phyloP scores from a whole-genome alignment of 2,329 filamentous ascomycete genomes.

The Penicillium concentricum region DNA sequence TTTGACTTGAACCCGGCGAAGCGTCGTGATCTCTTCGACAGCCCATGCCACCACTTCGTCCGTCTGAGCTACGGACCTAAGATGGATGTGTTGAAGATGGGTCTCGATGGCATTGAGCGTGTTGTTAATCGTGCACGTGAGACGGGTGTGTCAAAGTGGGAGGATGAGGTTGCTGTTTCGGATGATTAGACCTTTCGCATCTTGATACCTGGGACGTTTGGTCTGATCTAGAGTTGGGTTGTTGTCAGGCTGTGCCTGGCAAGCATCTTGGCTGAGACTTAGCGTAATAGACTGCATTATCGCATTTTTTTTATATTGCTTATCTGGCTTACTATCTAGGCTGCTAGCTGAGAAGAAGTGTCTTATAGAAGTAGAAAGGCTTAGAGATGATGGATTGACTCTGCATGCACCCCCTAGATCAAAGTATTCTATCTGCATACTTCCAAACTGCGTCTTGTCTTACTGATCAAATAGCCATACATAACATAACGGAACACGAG shows the following conservation, averaged over 20 bases:
- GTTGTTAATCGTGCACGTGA: constrained; percentile 59
- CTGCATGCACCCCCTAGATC: background rate
- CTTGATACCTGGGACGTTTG: background rate
- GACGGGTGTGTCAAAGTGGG: constrained; percentile 25
- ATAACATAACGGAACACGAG: background rate
- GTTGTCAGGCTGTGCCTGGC: background rate
- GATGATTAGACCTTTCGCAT: constrained; percentile 27
- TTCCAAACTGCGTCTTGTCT: background rate
- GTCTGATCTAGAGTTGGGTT: background rate
- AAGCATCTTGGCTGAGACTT: background rate
- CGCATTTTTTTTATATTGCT: background rate
- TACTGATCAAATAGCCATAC: background rate
- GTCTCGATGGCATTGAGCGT: constrained; percentile 80
- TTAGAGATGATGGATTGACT: background rate
- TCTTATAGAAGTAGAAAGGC: no score
- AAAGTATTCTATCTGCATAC: background rate
- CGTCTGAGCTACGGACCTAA: constrained; percentile 80
- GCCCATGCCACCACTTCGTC: constrained; percentile 89
- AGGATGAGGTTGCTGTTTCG: constrained; percentile 39
- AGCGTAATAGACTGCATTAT: background rate
- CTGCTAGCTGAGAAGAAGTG: background rate
- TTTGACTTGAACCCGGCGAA: constrained; percentile 93
- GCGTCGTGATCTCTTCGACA: constrained; percentile 87
- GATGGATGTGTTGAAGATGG: constrained; percentile 74
- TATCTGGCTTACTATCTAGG: background rate